Conservation (phyloP, 1,139 yeast genomes). For the Geotrichum aggregatum region DNA sequence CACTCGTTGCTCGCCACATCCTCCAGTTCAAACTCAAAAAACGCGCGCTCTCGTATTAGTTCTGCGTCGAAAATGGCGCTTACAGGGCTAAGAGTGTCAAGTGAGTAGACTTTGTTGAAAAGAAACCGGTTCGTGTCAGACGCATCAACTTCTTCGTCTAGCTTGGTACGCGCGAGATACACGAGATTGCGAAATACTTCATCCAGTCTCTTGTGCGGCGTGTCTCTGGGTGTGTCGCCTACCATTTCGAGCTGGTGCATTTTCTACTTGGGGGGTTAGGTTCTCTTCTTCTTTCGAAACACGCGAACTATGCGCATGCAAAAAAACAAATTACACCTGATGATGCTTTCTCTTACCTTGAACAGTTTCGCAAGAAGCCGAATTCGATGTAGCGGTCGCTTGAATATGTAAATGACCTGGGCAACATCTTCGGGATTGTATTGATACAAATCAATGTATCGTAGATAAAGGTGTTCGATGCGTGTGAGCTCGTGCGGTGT, state of each 20-base stretch:
- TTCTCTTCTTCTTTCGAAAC: too few species aligned
- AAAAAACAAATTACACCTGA: background rate
- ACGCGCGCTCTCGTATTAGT: constrained; percentile 34
- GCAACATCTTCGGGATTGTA: constrained; percentile 38
- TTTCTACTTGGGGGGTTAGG: constrained; percentile 4
- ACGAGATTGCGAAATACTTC: constrained; percentile 22
- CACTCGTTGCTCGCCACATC: constrained; percentile 22
- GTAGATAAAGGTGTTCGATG: constrained; percentile 12
- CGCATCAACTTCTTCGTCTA: constrained; percentile 26
- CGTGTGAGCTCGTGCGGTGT: constrained; percentile 1
- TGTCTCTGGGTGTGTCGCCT: background rate
- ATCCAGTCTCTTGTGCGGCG: background rate
- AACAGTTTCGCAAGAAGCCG: constrained; percentile 36
- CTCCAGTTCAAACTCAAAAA: constrained; percentile 36
- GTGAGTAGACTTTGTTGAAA: constrained; percentile 34
- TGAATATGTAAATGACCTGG: constrained; percentile 38
- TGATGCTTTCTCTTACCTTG: constrained; percentile 19
- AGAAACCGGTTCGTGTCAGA: constrained; percentile 31
- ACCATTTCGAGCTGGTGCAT: constrained; percentile 1
- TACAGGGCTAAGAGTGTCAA: constrained; percentile 31
- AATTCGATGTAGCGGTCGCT: constrained; percentile 44
- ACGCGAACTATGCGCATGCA: too few species aligned
- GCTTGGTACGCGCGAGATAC: constrained; percentile 25
- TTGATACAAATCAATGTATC: constrained; percentile 37
- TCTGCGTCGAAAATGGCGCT: constrained; percentile 34